Conservation (phyloP, 352 stramenopile species). For the Thalassiosira mediterranea region DNA sequence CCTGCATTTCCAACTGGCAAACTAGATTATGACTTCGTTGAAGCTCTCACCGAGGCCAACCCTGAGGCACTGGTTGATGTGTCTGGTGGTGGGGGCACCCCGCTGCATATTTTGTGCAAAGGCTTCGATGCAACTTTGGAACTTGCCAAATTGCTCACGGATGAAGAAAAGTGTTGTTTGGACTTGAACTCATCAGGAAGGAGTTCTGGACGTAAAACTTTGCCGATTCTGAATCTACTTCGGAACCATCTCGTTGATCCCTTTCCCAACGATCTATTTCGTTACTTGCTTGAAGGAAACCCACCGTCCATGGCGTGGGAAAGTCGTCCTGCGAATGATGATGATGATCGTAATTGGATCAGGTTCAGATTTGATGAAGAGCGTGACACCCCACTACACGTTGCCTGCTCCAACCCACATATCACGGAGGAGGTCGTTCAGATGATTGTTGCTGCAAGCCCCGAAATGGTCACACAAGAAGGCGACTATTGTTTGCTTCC, state of each 20-base stretch:
- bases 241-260: background rate
- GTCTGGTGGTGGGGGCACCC: background rate
- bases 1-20: conserved; percentile 15
- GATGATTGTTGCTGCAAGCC: conserved; percentile 4
- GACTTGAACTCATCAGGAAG: background rate
- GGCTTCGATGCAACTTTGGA: conserved; percentile 13
- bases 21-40: conserved; percentile 17
- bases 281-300: conserved; percentile 17
- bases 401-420: conserved; percentile 29
- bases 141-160: conserved; percentile 22
- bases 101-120: conserved; percentile 19
- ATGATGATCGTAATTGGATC: background rate
- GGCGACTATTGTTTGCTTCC: conserved; percentile 15
- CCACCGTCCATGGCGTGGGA: background rate
- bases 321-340: background rate
- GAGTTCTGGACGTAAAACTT: background rate
- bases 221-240: conserved; percentile 14
- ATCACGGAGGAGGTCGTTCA: conserved; percentile 18
- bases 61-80: conserved; percentile 17
- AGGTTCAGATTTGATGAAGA: background rate
- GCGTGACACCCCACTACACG: conserved; percentile 6
- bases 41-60: conserved; percentile 18
- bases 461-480: conserved; percentile 10
- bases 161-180: conserved; percentile 8
- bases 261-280: conserved; percentile 30